Evolutionary conservation across 108 stramenopile species (phyloP), one percentile per base, ranked within the genome.

Genomic region (Skeletonema grethae): DNA sequence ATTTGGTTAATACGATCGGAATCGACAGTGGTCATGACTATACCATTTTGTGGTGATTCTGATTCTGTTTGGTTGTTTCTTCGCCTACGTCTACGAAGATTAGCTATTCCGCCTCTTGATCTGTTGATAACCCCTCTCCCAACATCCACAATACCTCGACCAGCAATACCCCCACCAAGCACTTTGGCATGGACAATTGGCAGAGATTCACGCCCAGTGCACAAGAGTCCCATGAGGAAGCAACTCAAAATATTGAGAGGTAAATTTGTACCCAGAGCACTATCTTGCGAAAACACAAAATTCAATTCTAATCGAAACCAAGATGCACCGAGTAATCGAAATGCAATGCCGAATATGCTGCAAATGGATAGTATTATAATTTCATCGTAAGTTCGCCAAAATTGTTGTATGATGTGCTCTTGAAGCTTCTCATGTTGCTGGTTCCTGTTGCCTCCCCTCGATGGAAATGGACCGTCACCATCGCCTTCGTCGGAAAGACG

Each of bases 301-400:
- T 63, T 73, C 56, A 86, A 81, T 65, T 90, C 88, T 46, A 82
- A 69, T 34, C 76, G 61, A 68, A 94, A 90, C 83, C 86, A 91
- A 18, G 60, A 71, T 2, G 93, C 86, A 36, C 80, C 75, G 9
- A 77, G 79, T 55, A 94, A 60, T 7, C 93, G 89, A 68, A 85
- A 85, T 2, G 90, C 61, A 34, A 94, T 91, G 9, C 93, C 93
- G 28, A 91, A 45, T 63, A 91, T 88, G 25, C 85, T 83, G 67
- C 85, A 91, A 45, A 94, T 57, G 31, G 83, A 85, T 7, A 94
- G 62, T 28, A 94, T 90, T 48, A 94, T 76, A 59, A 90, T 74
- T 48, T 91, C 88, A 68, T 94, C 93, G 67, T 91, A 94, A 24
- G 77, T 77, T 18, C 75, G 81, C 93, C 93, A 94, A 73, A 94